These are phyloP conservation scores for Collybia mongolica DNA, from an alignment of 768 basidiomycete genomes.

Conservation along the genomic window DNA sequence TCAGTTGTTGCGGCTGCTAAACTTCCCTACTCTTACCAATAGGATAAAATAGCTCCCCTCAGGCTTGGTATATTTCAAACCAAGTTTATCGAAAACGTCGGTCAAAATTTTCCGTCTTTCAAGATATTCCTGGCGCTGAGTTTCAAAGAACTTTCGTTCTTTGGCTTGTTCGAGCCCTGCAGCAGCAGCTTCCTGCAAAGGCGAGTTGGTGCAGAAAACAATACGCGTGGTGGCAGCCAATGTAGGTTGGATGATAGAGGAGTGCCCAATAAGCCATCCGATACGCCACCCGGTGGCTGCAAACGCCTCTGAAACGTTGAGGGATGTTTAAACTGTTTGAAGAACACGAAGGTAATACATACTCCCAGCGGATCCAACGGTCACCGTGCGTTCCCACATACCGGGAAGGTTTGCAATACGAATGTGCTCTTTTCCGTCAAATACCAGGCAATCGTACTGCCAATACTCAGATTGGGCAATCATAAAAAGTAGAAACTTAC, in stretches of 20 bases:
- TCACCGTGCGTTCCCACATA: constrained; percentile 98
- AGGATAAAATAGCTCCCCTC: constrained; percentile 92
- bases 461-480: constrained; percentile 5
- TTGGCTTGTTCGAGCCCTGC: constrained; percentile 81
- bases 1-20: not conserved
- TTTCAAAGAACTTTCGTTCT: constrained; percentile 73
- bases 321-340: not conserved
- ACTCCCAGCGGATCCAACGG: constrained; percentile 96
- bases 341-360: constrained; percentile 24
- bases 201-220: constrained; percentile 93
- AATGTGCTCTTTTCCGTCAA: constrained; percentile 84
- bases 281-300: constrained; percentile 97
- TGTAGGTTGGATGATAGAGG: constrained; percentile 79
- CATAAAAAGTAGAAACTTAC: constrained; percentile 42
- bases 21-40: constrained; percentile 47
- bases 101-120: constrained; percentile 77
- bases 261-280: constrained; percentile 92
- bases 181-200: constrained; percentile 92
- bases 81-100: constrained; percentile 78
- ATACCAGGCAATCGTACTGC: constrained; percentile 93
- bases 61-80: constrained; percentile 83
- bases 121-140: constrained; percentile 72
- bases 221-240: constrained; percentile 92
- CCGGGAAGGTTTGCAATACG: constrained; percentile 93
- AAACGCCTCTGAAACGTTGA: constrained; percentile 65